These are phyloP conservation scores for Yarrowia osloensis DNA, from an alignment of 805 yeast genomes.

Conservation along the genomic window DNA sequence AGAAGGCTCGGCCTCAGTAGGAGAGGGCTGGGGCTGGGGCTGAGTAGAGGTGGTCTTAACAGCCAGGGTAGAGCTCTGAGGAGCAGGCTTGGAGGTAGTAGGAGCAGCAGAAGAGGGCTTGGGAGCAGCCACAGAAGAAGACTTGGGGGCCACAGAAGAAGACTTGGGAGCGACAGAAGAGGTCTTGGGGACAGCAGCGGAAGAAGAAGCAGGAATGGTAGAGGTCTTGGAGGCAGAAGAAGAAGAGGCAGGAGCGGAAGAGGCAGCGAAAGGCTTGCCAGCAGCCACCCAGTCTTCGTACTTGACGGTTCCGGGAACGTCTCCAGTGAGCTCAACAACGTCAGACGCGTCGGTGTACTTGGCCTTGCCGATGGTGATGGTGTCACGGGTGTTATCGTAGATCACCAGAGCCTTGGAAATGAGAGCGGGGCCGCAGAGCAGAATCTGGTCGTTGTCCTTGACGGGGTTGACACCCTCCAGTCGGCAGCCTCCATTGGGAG, in stretches of 20 bases:
- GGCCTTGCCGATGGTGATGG: not conserved
- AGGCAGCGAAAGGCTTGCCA: not conserved
- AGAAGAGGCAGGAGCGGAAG: not conserved
- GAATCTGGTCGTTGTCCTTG: not conserved
- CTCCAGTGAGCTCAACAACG: not conserved
- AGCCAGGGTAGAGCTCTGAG: not conserved
- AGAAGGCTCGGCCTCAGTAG: not conserved
- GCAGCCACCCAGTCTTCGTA: not conserved
- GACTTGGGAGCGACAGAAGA: not conserved
- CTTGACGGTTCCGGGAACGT: not conserved
- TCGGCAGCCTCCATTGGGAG: not conserved
- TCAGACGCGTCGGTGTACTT: not conserved
- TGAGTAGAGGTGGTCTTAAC: not conserved
- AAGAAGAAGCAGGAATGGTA: too few species aligned
- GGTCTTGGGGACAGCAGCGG: not conserved
- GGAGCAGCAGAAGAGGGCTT: not conserved
- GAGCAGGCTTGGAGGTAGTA: not conserved
- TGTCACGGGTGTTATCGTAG: not conserved
- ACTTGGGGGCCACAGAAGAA: not conserved
- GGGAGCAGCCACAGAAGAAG: not conserved
- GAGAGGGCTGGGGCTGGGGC: not conserved
- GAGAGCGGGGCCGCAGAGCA: not conserved
- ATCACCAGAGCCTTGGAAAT: not conserved
- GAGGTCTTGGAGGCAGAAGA: not conserved
- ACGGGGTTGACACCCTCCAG: not conserved